phyloP scores from a whole-genome alignment of 208 protist species.

The Trypanosoma mega region DNA sequence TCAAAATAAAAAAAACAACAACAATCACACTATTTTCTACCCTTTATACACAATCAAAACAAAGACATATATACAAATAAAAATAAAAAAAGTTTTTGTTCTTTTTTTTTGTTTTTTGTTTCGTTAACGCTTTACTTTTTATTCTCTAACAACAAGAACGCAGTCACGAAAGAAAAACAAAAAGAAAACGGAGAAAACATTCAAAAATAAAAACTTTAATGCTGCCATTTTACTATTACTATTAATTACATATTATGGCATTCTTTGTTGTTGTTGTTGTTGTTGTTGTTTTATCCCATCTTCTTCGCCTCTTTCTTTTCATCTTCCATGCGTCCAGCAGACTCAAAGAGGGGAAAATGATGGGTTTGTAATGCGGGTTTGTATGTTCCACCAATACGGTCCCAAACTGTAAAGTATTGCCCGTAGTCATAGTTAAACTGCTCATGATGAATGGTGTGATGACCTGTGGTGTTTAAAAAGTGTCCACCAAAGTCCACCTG shows the following conservation, averaged over 20 bases:
- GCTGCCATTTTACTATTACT: constrained; percentile 12
- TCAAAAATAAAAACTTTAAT: constrained; percentile 19
- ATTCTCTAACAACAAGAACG: background rate
- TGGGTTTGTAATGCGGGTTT: constrained; percentile 75
- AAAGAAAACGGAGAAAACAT: constrained; percentile 17
- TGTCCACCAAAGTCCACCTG: constrained; percentile 84
- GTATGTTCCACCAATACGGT: constrained; percentile 88
- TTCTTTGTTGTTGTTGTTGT: constrained; percentile 8
- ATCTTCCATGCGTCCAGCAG: constrained; percentile 5
- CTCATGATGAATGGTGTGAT: constrained; percentile 94
- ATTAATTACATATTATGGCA: constrained; percentile 10
- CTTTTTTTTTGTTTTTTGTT: background rate
- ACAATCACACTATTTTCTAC: too few species aligned
- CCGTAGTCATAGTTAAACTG: constrained; percentile 94
- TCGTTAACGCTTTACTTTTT: background rate
- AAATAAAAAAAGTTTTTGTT: background rate
- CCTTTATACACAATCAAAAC: background rate
- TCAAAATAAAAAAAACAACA: too few species aligned
- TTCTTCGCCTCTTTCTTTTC: background rate
- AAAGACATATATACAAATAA: background rate
- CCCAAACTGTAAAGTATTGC: constrained; percentile 94
- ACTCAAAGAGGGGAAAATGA: constrained; percentile 24
- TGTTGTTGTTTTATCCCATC: constrained; percentile 4
- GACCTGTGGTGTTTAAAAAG: constrained; percentile 79
- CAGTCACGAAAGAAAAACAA: constrained; percentile 10